Percentiles rank a stretch among this genome's conserved stretches.
Conservation (phyloP, 352 stramenopile species). For the Globisporangium paddicum region DNA sequence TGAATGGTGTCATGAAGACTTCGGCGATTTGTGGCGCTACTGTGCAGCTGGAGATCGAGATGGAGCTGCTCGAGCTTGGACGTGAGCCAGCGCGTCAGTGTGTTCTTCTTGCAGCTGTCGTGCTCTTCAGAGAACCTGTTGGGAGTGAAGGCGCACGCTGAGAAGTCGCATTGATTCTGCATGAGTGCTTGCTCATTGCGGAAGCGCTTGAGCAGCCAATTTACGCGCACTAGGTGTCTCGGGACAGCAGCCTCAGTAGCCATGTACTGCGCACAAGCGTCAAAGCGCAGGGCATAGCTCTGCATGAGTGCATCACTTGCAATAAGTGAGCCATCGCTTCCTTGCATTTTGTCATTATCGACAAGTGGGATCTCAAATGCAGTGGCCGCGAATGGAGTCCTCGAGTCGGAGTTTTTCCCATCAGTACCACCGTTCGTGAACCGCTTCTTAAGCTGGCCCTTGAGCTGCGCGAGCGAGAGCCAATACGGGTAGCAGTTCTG, state of each 20-base stretch:
- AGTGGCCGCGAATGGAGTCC: background rate
- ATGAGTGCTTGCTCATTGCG: conserved; percentile 34
- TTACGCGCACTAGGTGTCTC: conserved; percentile 9
- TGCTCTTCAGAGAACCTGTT: conserved; percentile 2
- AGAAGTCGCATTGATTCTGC: background rate
- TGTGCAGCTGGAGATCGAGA: conserved; percentile 21
- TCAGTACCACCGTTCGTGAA: conserved; percentile 7
- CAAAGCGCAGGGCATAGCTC: background rate
- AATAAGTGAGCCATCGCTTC: background rate
- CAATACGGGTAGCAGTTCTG: conserved; percentile 40
- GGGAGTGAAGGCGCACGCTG: conserved; percentile 22
- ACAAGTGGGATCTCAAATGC: background rate
- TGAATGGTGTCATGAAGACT: no score
- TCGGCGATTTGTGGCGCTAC: no score
- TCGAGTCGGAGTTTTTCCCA: background rate
- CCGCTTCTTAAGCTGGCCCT: conserved; percentile 25
- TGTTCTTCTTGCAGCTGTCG: conserved; percentile 16
- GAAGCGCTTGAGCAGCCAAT: conserved; percentile 19
- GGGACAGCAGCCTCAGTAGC: background rate
- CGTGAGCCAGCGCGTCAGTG: conserved; percentile 27
- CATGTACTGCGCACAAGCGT: conserved; percentile 8
- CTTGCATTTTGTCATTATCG: background rate
- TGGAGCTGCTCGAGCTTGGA: conserved; percentile 34
- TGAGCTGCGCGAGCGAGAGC: conserved; percentile 30
- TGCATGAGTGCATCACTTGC: background rate